A percentile compares a stretch with the other conserved stretches of the same genome.
Conservation (phyloP, 2,329 filamentous ascomycete genomes). For the Fusarium sp. region DNA sequence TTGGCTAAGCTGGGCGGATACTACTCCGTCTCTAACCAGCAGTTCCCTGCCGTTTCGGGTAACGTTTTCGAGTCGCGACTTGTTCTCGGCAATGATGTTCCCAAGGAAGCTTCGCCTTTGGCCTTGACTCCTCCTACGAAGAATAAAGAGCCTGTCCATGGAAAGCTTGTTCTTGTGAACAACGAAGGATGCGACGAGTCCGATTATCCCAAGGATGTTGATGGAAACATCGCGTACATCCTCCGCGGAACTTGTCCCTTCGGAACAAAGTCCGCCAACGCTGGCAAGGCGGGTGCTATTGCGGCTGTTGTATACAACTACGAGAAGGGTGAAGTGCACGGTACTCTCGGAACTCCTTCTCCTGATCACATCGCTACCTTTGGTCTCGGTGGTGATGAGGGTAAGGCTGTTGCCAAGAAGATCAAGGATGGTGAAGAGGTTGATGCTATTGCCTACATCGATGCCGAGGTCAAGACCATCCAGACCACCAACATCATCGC, state of each 20-base stretch:
- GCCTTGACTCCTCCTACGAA: slow-evolving; percentile 74
- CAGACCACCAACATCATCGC: slow-evolving; percentile 70
- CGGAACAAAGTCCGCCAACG: slow-evolving; percentile 74
- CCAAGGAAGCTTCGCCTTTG: slow-evolving; percentile 66
- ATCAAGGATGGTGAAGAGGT: slow-evolving; percentile 63
- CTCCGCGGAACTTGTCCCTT: slow-evolving; percentile 77
- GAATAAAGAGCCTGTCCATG: slow-evolving; percentile 68
- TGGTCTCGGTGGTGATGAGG: slow-evolving; percentile 70
- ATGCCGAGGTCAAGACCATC: slow-evolving; percentile 65
- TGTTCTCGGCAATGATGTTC: slow-evolving; percentile 64
- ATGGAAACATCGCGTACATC: slow-evolving; percentile 76
- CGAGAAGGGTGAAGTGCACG: slow-evolving; percentile 69
- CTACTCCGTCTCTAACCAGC: slow-evolving; percentile 71
- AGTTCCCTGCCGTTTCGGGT: slow-evolving; percentile 71
- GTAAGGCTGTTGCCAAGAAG: slow-evolving; percentile 64
- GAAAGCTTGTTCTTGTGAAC: slow-evolving; percentile 67
- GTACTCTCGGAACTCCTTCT: slow-evolving; percentile 73
- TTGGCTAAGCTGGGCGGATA: slow-evolving; percentile 67
- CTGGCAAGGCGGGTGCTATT: slow-evolving; percentile 75
- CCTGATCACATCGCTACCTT: slow-evolving; percentile 74
- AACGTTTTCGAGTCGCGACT: slow-evolving; percentile 69
- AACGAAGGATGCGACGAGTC: slow-evolving; percentile 71
- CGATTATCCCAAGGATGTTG: slow-evolving; percentile 70
- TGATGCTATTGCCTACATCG: slow-evolving; percentile 68
- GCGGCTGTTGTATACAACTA: slow-evolving; percentile 82